Evolutionary conservation across 176 grass and related monocot genomes (phyloP).

Genomic region (Eragrostis nindensis): DNA sequence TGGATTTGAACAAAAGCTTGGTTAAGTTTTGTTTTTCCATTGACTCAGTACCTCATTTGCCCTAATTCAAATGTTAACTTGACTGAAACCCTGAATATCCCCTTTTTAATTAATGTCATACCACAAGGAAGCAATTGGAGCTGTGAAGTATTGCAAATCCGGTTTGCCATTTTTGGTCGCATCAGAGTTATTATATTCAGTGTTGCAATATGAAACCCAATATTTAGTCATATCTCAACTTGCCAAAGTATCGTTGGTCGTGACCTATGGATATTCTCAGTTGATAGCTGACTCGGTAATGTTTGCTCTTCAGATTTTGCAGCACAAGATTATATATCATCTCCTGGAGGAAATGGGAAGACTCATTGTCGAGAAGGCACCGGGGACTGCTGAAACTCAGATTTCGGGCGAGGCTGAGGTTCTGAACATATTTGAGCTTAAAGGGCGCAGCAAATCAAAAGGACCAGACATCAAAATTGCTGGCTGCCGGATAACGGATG

Average conservation of each 20-base stretch:
- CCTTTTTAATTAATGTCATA: neutral
- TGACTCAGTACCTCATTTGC: neutral
- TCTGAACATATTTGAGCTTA: slow-evolving; percentile 87
- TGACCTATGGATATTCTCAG: neutral
- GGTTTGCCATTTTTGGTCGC: neutral
- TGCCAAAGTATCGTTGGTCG: neutral
- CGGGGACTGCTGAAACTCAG: slow-evolving; percentile 84
- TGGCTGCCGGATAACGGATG: slow-evolving; percentile 80
- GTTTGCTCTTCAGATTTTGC: slow-evolving; percentile 61
- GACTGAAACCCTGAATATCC: neutral
- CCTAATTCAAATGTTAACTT: neutral
- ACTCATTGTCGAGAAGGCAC: slow-evolving; percentile 84
- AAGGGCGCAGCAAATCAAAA: slow-evolving; percentile 83
- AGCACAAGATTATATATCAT: slow-evolving; percentile 91
- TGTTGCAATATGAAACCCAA: neutral
- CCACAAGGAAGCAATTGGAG: slow-evolving; percentile 7
- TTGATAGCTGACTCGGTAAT: slow-evolving; percentile 38
- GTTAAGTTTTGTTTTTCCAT: neutral
- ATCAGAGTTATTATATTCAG: neutral
- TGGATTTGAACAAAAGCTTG: slow-evolving; percentile 9
- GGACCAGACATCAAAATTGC: slow-evolving; percentile 92
- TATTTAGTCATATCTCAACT: neutral
- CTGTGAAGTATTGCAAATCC: neutral
- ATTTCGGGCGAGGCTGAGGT: slow-evolving; percentile 89
- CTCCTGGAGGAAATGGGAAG: slow-evolving; percentile 89